These are phyloP conservation scores for Podaxis sp. DNA, from an alignment of 768 basidiomycete genomes.

Conservation along the genomic window DNA sequence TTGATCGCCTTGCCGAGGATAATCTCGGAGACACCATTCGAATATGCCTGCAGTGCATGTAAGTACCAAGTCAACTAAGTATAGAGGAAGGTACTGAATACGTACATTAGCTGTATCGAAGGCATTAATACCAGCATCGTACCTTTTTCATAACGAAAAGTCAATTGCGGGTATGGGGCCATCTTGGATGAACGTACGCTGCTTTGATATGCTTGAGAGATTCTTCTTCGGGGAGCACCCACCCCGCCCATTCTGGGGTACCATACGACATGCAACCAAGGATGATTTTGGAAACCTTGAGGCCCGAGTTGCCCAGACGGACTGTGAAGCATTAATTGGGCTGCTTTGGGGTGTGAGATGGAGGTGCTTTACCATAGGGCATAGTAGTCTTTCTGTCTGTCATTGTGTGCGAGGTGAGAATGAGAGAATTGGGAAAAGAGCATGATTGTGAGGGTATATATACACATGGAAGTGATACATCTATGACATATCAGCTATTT, in stretches of 20 bases:
- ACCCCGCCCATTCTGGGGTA: conserved; percentile 47
- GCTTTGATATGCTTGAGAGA: conserved; percentile 53
- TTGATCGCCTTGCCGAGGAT: conserved; percentile 75
- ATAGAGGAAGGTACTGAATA: neutral
- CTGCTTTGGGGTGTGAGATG: neutral
- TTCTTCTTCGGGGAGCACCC: conserved; percentile 49
- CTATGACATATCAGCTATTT: neutral
- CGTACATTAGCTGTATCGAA: conserved; percentile 57
- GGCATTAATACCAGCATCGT: conserved; percentile 62
- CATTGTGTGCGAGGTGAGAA: neutral
- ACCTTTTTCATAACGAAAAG: conserved; percentile 29
- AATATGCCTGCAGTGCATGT: conserved; percentile 48
- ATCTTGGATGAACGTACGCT: conserved; percentile 29
- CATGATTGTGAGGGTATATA: neutral
- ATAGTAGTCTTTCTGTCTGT: neutral
- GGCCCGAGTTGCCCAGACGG: conserved; percentile 49
- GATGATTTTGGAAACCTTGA: conserved; percentile 66
- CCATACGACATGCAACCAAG: conserved; percentile 65
- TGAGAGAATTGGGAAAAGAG: neutral
- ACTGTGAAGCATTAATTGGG: conserved; percentile 29
- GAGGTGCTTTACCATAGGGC: neutral
- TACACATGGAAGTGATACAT: neutral
- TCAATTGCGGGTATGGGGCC: neutral
- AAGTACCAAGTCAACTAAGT: neutral
- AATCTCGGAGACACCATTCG: conserved; percentile 63